Evolutionary conservation across 116 monocot genomes (phyloP), one percentile per base, ranked within the genome.

Genomic region (Phalaenopsis hybrid): DNA sequence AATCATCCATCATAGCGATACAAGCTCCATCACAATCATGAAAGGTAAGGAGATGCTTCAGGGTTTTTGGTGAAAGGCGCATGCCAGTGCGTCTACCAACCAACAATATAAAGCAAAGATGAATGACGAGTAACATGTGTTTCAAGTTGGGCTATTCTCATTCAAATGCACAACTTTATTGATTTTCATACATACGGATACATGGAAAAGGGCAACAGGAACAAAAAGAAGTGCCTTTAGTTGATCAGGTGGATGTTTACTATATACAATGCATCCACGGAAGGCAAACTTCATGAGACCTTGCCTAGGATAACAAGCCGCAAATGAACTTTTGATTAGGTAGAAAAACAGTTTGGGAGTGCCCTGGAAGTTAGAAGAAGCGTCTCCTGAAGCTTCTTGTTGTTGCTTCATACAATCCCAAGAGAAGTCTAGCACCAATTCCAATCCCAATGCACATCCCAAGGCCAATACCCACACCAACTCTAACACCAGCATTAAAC

Each of bases 381-480:
- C 88, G 86, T 59, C 86, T 83, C 79, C 76, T 91, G 75, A 88
- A 88, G 55, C 44, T 79, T 83, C 81, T 84, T 34, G 91, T 83
- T 16, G 91, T 86, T 50, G 83, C 88, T 61, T 91, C 88, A 76
- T 91, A 91, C 2, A 84, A 84, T 18, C 85, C 78, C 86, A 91
- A 83, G 70, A 91, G 85, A 13, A 88, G 82, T 1, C 88, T 88
- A 34, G 88, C 86, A 57, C 88, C 91, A 57, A 91, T 87, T n/a
- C 91, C 87, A 17, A 89, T 81, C n/a, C 89, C 87, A 2, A 91
- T 85, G 57, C 87, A 89, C 81, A 87, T 86, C n/a, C 89, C 91
- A 25, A 89, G 50, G 46, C 89, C 85, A 43, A 89, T 87, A 17
- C 89, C 89, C 2, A 91, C 88, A 21, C 91, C 91, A 16, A 89